A percentile compares a stretch with the other conserved stretches of the same genome.
Evolutionary conservation across 208 protist species (phyloP).

Genomic region (Wallacemonas sp.): DNA sequence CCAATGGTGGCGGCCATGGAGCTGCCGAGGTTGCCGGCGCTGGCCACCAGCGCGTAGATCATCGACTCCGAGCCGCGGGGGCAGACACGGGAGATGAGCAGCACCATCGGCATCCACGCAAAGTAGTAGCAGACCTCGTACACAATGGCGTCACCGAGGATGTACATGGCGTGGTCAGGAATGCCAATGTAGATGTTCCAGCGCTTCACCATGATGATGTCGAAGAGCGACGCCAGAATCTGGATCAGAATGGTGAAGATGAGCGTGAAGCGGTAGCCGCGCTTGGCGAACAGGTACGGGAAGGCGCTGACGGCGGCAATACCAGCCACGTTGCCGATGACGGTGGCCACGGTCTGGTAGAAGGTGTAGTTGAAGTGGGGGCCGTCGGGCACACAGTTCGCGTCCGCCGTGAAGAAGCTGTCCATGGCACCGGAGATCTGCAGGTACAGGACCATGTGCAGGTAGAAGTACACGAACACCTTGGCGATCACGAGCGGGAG

Average conservation of each 20-base stretch:
- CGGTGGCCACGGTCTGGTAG: slow-evolving; percentile 48
- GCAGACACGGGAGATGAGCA: slow-evolving; percentile 84
- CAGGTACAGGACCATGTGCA: slow-evolving; percentile 49
- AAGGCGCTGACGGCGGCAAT: slow-evolving; percentile 53
- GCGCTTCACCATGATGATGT: slow-evolving; percentile 73
- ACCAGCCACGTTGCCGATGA: slow-evolving; percentile 46
- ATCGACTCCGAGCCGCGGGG: slow-evolving; percentile 79
- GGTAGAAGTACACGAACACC: slow-evolving; percentile 32
- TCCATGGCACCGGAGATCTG: slow-evolving; percentile 54
- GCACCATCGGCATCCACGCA: slow-evolving; percentile 68
- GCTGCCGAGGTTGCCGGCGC: slow-evolving; percentile 68
- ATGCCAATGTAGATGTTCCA: slow-evolving; percentile 66
- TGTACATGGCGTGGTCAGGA: slow-evolving; percentile 68
- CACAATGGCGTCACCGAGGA: slow-evolving; percentile 70
- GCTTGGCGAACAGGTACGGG: slow-evolving; percentile 47
- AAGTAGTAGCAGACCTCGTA: slow-evolving; percentile 63
- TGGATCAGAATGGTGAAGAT: slow-evolving; percentile 50
- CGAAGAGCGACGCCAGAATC: slow-evolving; percentile 55
- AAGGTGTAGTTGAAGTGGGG: slow-evolving; percentile 74
- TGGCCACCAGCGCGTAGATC: slow-evolving; percentile 79
- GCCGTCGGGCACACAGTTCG: slow-evolving; percentile 48
- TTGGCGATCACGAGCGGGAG: slow-evolving; percentile 45
- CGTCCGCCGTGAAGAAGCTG: slow-evolving; percentile 58
- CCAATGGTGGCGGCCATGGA: slow-evolving; percentile 45
- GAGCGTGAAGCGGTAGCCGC: slow-evolving; percentile 58